A percentile compares a stretch with the other conserved stretches of the same genome.
phyloP scores from a whole-genome alignment of 805 yeast genomes.

The Saccharomycopsis microspora region DNA sequence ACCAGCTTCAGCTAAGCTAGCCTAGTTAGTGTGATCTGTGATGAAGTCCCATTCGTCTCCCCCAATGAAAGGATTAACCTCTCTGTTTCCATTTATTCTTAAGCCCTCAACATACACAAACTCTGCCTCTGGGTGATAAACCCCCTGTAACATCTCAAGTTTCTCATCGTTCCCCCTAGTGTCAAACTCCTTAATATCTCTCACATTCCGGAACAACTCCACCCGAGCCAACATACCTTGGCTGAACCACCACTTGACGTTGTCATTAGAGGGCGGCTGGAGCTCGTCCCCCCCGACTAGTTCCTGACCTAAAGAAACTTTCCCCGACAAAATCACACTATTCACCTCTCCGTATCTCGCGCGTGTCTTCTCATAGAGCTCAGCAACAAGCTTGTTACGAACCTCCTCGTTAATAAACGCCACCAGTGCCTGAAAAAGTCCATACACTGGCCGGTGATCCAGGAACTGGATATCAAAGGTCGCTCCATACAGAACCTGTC shows the following conservation, averaged over 20 bases:
- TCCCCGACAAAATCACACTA: constrained; percentile 16
- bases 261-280: constrained; percentile 85
- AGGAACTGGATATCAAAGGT: constrained; percentile 52
- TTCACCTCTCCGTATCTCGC: constrained; percentile 33
- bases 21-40: too few species aligned
- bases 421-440: constrained; percentile 51
- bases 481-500: constrained; percentile 49
- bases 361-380: constrained; percentile 43
- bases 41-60: constrained; percentile 45
- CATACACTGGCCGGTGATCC: constrained; percentile 87
- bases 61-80: constrained; percentile 61
- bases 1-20: too few species aligned
- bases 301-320: constrained; percentile 17
- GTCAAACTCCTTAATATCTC: constrained; percentile 3
- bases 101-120: constrained; percentile 21
- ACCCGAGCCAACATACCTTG: constrained; percentile 70
- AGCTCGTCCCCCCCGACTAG: constrained; percentile 26
- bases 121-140: constrained; percentile 16
- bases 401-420: constrained; percentile 51
- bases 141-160: neutral
- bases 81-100: constrained; percentile 57
- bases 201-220: constrained; percentile 21
- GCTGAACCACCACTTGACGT: constrained; percentile 85
- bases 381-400: constrained; percentile 38
- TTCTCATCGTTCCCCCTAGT: neutral